Percentiles rank a stretch among this genome's conserved stretches.
Conservation (phyloP, 2,329 filamentous ascomycete genomes). For the Fusarium hostae region DNA sequence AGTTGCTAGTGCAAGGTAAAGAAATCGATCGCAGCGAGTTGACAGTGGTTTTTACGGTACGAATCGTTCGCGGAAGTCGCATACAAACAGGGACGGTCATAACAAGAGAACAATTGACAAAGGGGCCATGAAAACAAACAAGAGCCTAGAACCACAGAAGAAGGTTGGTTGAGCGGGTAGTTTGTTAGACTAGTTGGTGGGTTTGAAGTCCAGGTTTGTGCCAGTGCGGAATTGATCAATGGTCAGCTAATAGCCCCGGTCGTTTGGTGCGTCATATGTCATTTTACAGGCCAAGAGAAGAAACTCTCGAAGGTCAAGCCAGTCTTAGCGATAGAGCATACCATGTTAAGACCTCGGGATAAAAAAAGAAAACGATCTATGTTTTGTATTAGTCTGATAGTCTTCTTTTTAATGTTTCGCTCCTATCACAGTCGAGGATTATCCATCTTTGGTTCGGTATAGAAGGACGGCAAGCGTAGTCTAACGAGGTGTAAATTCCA, state of each 20-base stretch:
- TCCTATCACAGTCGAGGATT: too few species aligned
- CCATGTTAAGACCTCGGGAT: fast-evolving
- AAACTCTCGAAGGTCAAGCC: fast-evolving
- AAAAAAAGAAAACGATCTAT: too few species aligned
- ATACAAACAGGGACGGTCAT: conserved; percentile 8
- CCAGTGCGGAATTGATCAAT: conserved; percentile 21
- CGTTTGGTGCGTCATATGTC: conserved; percentile 17
- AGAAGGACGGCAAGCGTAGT: not conserved
- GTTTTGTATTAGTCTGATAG: too few species aligned
- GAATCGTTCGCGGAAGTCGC: not conserved
- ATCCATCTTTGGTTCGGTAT: not conserved
- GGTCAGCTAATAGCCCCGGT: conserved; percentile 20
- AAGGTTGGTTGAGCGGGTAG: conserved; percentile 4
- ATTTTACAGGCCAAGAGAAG: conserved; percentile 4
- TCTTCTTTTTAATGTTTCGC: too few species aligned
- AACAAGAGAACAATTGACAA: conserved; percentile 11
- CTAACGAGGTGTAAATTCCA: too few species aligned
- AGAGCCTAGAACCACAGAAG: not conserved
- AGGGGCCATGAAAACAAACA: not conserved
- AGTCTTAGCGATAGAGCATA: fast-evolving
- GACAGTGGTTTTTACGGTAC: not conserved
- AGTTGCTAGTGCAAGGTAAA: not conserved
- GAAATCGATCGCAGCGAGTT: not conserved
- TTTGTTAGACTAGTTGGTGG: not conserved
- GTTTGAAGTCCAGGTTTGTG: conserved; percentile 3